Conservation (phyloP, 129 eudicot species). For the Dittrichia graveolens region DNA sequence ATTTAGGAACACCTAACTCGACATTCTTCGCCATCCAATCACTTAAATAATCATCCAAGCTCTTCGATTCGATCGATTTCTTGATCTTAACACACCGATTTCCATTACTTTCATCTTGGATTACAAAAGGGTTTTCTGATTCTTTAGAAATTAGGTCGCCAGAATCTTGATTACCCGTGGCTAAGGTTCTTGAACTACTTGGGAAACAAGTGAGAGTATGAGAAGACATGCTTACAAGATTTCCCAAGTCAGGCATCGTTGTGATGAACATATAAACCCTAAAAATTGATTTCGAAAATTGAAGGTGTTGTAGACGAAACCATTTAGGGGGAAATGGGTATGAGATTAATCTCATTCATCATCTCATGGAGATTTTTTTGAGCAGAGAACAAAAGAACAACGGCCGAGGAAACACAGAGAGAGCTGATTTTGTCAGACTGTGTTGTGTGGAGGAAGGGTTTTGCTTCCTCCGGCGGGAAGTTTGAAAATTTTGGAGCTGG, state of each 20-base stretch:
- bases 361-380: constrained; percentile 5
- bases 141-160: constrained; percentile 6
- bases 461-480: constrained; percentile 34
- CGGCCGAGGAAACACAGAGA: neutral
- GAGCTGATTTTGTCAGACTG: neutral
- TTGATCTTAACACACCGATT: constrained; percentile 18
- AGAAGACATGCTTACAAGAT: constrained; percentile 21
- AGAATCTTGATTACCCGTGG: neutral
- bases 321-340: constrained; percentile 25
- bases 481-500: constrained; percentile 26
- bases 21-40: constrained; percentile 48
- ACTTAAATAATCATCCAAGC: constrained; percentile 42
- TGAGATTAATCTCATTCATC: neutral
- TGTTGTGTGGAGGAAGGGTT: neutral
- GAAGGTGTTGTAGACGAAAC: neutral
- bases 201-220: constrained; percentile 27
- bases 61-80: constrained; percentile 32
- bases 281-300: neutral
- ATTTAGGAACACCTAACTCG: constrained; percentile 37
- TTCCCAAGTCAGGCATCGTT: constrained; percentile 40
- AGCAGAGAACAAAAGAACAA: constrained; percentile 9
- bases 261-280: constrained; percentile 30
- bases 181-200: constrained; percentile 13
- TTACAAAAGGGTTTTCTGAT: neutral
- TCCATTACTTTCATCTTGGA: neutral